These are phyloP conservation scores for Tolypocladium nubicola DNA, from an alignment of 2,329 filamentous ascomycete genomes.

Conservation along the genomic window DNA sequence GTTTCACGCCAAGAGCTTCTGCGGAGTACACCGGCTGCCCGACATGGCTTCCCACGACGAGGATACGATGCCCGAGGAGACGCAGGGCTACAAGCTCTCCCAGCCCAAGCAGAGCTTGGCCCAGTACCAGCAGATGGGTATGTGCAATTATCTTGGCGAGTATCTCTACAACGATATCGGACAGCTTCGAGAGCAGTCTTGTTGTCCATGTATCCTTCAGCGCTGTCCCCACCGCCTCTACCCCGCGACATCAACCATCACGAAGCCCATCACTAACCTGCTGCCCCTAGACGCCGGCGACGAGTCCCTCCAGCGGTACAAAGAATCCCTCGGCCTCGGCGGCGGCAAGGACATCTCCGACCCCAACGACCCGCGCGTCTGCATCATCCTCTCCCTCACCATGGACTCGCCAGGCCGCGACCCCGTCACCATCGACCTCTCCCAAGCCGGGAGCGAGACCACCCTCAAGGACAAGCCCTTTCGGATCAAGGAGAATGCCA, in stretches of 20 bases:
- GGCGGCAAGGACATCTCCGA: conserved; percentile 63
- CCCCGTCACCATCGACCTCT: conserved; percentile 85
- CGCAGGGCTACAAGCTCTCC: conserved; percentile 93
- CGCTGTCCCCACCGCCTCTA: not conserved
- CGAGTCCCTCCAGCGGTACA: conserved; percentile 95
- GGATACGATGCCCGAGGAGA: conserved; percentile 77
- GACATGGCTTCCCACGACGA: conserved; percentile 63
- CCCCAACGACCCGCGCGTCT: conserved; percentile 75
- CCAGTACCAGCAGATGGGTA: conserved; percentile 90
- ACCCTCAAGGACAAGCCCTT: conserved; percentile 87
- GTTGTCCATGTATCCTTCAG: no score
- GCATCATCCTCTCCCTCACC: conserved; percentile 84
- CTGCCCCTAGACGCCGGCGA: conserved; percentile 54
- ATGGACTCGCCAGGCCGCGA: conserved; percentile 74
- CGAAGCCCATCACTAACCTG: not conserved
- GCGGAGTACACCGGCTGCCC: conserved; percentile 8
- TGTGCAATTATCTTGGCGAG: conserved; percentile 19
- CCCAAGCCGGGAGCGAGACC: conserved; percentile 58
- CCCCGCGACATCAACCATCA: not conserved
- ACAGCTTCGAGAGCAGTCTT: not conserved
- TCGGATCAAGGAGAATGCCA: conserved; percentile 90
- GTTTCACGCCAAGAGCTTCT: not conserved
- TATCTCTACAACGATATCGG: not conserved
- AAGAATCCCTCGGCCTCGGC: conserved; percentile 84
- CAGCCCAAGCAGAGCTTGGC: conserved; percentile 94